Conservation (phyloP, 2,329 filamentous ascomycete species). For the Colletotrichum lindemuthianum region DNA sequence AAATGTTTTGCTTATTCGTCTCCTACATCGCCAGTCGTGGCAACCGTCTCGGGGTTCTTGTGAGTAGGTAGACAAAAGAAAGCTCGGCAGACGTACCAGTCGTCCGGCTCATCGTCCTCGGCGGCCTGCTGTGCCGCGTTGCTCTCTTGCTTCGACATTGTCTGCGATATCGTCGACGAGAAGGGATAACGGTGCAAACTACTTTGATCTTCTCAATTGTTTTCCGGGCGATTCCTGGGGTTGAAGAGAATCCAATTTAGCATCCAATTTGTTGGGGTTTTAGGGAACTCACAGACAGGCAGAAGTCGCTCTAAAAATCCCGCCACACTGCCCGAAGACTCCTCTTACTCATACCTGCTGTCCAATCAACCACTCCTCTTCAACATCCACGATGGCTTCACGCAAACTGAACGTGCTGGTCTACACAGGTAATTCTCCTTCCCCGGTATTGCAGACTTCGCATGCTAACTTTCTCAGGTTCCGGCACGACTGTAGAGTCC, state of each 20-base stretch:
- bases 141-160: constrained; percentile 66
- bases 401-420: constrained; percentile 90
- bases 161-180: not conserved
- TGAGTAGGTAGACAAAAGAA: not conserved
- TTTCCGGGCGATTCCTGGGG: no score
- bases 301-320: not conserved
- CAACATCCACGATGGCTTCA: constrained; percentile 62
- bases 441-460: constrained; percentile 40
- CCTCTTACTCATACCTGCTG: constrained; percentile 16
- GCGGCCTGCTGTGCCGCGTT: constrained; percentile 48
- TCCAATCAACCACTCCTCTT: constrained; percentile 11
- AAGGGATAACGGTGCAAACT: no score
- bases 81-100: constrained; percentile 73
- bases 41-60: not conserved
- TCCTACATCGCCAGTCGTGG: not conserved
- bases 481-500: constrained; percentile 87
- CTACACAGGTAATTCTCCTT: constrained; percentile 75
- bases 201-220: no score
- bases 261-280: constrained; percentile 14
- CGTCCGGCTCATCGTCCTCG: constrained; percentile 90
- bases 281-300: not conserved
- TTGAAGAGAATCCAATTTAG: not conserved
- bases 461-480: constrained; percentile 62
- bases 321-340: constrained; percentile 4
- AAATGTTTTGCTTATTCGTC: not conserved